Percentiles rank a stretch among this genome's conserved stretches.
These are phyloP conservation scores for Persicaria maculosa DNA, from an alignment of 148 eudicot genomes.

Conservation along the genomic window DNA sequence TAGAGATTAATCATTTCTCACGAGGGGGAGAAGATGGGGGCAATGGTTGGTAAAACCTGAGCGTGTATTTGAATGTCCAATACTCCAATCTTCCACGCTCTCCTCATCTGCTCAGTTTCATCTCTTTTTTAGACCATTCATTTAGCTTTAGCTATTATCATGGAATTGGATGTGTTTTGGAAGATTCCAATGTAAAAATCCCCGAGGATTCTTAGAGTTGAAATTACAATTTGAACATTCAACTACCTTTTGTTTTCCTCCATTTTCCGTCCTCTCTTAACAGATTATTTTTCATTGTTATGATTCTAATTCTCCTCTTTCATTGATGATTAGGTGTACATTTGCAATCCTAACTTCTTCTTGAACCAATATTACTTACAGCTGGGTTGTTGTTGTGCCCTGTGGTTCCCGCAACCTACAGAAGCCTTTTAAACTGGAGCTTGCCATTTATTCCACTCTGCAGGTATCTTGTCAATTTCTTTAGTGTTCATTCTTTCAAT, in stretches of 20 bases:
- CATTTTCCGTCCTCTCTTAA: too few species aligned
- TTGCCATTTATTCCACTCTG: slow-evolving; percentile 51
- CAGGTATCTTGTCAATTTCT: slow-evolving; percentile 44
- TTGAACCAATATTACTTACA: slow-evolving; percentile 31
- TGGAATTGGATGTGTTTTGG: neutral
- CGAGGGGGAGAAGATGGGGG: too few species aligned
- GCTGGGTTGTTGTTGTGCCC: slow-evolving; percentile 87
- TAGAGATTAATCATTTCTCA: neutral
- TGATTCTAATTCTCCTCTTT: too few species aligned
- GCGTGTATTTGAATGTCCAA: neutral
- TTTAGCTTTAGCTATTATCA: neutral
- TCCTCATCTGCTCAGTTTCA: neutral
- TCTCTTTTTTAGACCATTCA: neutral
- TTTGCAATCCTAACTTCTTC: neutral
- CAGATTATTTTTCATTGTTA: too few species aligned
- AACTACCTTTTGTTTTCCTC: too few species aligned
- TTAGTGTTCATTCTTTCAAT: neutral
- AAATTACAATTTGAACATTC: too few species aligned
- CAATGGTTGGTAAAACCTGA: neutral
- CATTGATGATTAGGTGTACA: neutral
- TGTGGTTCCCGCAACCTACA: slow-evolving; percentile 66
- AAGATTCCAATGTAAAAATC: too few species aligned
- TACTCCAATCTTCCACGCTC: neutral
- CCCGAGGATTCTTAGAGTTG: too few species aligned
- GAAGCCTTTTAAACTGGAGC: slow-evolving; percentile 89